Percentiles rank a stretch among this genome's conserved stretches.
Evolutionary conservation across 805 yeast species (phyloP).

Genomic region (Blastobotrys muscicola): DNA sequence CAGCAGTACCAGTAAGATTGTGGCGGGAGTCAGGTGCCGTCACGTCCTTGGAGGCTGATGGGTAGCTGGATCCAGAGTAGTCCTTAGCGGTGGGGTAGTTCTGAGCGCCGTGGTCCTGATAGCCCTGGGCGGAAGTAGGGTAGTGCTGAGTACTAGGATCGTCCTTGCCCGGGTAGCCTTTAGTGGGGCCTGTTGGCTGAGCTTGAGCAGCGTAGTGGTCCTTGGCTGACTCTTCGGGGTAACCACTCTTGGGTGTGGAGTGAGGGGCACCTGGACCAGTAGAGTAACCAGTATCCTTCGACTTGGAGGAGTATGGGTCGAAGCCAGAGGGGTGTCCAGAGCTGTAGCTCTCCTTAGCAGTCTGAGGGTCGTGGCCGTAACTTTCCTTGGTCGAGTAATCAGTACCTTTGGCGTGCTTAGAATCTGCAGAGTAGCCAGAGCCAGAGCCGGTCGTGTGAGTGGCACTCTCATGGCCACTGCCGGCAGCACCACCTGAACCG

Average conservation of each 20-base stretch:
- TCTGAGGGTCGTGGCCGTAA: too few species aligned
- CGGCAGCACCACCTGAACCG: too few species aligned
- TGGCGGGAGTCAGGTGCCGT: neutral
- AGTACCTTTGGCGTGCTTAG: too few species aligned
- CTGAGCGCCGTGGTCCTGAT: neutral
- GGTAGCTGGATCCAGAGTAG: neutral
- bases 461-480: too few species aligned
- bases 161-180: conserved; percentile 1
- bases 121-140: neutral
- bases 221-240: conserved; percentile 4
- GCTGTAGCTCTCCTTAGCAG: too few species aligned
- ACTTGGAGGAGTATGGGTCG: neutral
- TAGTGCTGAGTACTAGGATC: neutral
- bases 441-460: too few species aligned
- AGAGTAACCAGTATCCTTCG: neutral
- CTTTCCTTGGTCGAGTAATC: too few species aligned
- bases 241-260: too few species aligned
- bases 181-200: conserved; percentile 1
- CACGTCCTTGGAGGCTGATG: neutral
- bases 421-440: too few species aligned
- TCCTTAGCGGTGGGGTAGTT: neutral
- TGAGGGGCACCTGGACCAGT: conserved; percentile 7
- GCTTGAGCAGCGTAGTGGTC: conserved; percentile 3
- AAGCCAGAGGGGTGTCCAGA: neutral
- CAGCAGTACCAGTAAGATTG: neutral